Conservation (phyloP, 2,329 filamentous ascomycete genomes). For the Cladophialophora bantiana region DNA sequence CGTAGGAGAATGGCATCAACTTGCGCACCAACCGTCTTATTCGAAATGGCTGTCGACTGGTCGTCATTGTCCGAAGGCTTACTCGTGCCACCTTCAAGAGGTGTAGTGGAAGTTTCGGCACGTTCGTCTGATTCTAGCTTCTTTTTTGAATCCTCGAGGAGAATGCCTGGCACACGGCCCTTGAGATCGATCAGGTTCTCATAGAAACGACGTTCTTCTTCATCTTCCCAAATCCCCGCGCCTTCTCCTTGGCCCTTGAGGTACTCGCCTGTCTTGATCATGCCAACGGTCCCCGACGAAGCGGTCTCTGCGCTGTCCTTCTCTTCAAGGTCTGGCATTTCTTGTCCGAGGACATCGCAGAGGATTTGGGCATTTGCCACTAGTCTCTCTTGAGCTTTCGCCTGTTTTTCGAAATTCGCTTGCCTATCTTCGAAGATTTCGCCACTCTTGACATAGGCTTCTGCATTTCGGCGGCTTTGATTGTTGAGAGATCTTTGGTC, state of each 20-base stretch:
- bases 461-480: slow-evolving; percentile 92
- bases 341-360: slow-evolving; percentile 83
- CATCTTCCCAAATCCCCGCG: slow-evolving; percentile 96
- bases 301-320: slow-evolving; percentile 72
- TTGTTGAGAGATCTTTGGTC: slow-evolving; percentile 87
- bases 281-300: slow-evolving; percentile 80
- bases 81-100: slow-evolving; percentile 48
- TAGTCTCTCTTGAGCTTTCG: slow-evolving; percentile 90
- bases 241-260: slow-evolving; percentile 88
- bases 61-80: slow-evolving; percentile 73
- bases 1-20: slow-evolving; percentile 88
- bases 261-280: slow-evolving; percentile 94
- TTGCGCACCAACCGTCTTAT: slow-evolving; percentile 96
- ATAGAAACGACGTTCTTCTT: slow-evolving; percentile 97
- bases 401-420: slow-evolving; percentile 90
- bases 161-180: slow-evolving; percentile 90
- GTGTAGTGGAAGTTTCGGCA: slow-evolving; percentile 72
- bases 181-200: slow-evolving; percentile 95
- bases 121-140: slow-evolving; percentile 80
- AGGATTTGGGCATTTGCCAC: slow-evolving; percentile 88
- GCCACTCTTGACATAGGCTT: slow-evolving; percentile 97
- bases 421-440: slow-evolving; percentile 98
- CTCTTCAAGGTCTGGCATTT: slow-evolving; percentile 93
- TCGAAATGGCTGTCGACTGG: slow-evolving; percentile 90
- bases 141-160: slow-evolving; percentile 94